Percentiles rank a stretch among this genome's conserved stretches.
These are phyloP conservation scores for Neoboletus magnificus DNA, from an alignment of 768 basidiomycete species.

Conservation along the genomic window DNA sequence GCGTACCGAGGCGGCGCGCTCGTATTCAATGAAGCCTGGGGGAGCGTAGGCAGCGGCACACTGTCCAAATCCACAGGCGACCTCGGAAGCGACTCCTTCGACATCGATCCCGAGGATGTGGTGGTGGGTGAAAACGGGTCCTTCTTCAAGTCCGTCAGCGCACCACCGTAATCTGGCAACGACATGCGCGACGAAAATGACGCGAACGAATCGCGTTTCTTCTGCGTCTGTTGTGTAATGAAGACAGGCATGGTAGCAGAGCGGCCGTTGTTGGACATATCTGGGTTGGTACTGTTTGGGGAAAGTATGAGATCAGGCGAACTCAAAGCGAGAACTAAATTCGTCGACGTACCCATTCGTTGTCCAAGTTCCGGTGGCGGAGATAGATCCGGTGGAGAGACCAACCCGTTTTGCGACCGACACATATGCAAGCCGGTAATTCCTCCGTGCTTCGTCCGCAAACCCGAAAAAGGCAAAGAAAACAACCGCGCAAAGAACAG, in stretches of 20 bases:
- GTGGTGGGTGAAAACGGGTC: constrained; percentile 19
- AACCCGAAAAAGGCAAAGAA: constrained; percentile 74
- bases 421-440: constrained; percentile 45
- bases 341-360: constrained; percentile 26
- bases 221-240: constrained; percentile 42
- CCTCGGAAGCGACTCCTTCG: constrained; percentile 27
- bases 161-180: constrained; percentile 39
- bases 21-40: constrained; percentile 13
- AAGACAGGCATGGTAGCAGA: constrained; percentile 40
- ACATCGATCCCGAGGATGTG: constrained; percentile 22
- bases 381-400: constrained; percentile 26
- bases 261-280: constrained; percentile 19
- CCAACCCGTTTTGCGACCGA: constrained; percentile 38
- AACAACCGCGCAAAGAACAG: constrained; percentile 47
- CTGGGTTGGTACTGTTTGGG: constrained; percentile 19
- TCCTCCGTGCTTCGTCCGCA: constrained; percentile 59
- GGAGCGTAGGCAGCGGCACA: constrained; percentile 17
- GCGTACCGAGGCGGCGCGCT: constrained; percentile 24
- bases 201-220: constrained; percentile 46
- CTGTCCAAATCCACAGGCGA: constrained; percentile 18
- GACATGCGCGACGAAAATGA: constrained; percentile 47
- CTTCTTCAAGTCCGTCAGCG: constrained; percentile 28
- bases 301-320: background rate
- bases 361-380: constrained; percentile 24
- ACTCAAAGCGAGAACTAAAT: background rate